phyloP scores from a whole-genome alignment of 148 eudicot genomes.

The Rhododendron griersonianum region DNA sequence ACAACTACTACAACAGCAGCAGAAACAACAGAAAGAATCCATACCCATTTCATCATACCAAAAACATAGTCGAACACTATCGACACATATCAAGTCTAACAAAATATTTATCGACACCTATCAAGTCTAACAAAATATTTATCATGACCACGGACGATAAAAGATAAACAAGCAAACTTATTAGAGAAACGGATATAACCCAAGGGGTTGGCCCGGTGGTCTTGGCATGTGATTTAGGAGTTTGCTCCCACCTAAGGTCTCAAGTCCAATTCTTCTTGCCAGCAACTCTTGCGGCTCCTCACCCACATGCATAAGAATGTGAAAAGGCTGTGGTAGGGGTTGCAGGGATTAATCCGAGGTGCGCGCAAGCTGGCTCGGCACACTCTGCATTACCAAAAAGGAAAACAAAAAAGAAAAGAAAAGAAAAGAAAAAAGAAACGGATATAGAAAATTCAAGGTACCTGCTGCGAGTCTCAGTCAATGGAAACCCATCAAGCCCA shows the following conservation, averaged over 20 bases:
- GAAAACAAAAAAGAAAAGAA: too few species aligned
- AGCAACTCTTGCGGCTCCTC: background rate
- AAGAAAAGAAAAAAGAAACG: background rate
- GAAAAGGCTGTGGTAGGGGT: background rate
- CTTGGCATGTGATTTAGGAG: background rate
- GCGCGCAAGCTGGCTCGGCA: background rate
- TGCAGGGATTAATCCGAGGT: background rate
- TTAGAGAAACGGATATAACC: background rate
- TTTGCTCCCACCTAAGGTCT: background rate
- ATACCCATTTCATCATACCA: background rate
- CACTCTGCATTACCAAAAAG: too few species aligned
- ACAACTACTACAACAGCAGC: background rate
- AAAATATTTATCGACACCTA: background rate
- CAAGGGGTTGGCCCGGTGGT: background rate
- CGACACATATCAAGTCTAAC: background rate
- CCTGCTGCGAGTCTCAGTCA: constrained; percentile 33
- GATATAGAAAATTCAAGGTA: constrained; percentile 9
- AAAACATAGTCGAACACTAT: too few species aligned
- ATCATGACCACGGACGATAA: background rate
- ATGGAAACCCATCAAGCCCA: constrained; percentile 12
- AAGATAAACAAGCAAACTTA: background rate
- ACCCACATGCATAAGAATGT: background rate
- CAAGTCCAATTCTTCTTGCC: background rate
- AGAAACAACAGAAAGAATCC: background rate
- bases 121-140: background rate